Conservation (phyloP, 495 filamentous ascomycete genomes). For the Xylaria telfairii region DNA sequence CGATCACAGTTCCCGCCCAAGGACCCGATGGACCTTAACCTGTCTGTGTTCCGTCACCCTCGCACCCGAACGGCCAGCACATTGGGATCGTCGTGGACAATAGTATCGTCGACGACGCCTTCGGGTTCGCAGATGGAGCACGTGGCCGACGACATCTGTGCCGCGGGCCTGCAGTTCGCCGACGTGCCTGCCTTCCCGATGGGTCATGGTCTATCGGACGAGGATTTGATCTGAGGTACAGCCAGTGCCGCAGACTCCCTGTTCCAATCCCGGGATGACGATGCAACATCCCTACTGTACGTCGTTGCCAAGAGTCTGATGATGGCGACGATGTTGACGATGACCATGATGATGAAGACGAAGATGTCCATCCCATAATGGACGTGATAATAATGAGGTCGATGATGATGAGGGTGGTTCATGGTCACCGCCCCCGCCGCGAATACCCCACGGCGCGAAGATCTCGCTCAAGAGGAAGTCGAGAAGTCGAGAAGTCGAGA, state of each 20-base stretch:
- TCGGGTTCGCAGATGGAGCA: neutral
- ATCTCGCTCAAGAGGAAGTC: neutral
- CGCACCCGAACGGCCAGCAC: constrained; percentile 20
- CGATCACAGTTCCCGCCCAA: constrained; percentile 14
- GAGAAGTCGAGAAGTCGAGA: neutral
- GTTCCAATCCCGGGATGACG: neutral
- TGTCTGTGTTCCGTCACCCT: neutral
- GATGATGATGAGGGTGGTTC: neutral
- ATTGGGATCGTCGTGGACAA: constrained; percentile 19
- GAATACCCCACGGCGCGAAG: neutral
- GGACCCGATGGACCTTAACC: constrained; percentile 21
- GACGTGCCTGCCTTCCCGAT: constrained; percentile 22
- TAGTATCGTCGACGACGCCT: constrained; percentile 4
- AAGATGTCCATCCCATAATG: neutral
- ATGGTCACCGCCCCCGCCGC: neutral
- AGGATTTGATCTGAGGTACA: constrained; percentile 9
- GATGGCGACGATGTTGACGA: neutral
- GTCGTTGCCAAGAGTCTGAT: neutral
- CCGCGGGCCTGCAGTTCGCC: constrained; percentile 27
- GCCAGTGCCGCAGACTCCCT: neutral
- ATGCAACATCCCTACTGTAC: neutral
- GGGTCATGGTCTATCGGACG: neutral
- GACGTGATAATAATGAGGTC: constrained; percentile 4
- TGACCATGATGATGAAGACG: constrained; percentile 3
- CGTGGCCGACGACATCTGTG: constrained; percentile 19